Evolutionary conservation across 2,329 filamentous ascomycete genomes (phyloP).

Genomic region (Hypoxylon rubiginosum): DNA sequence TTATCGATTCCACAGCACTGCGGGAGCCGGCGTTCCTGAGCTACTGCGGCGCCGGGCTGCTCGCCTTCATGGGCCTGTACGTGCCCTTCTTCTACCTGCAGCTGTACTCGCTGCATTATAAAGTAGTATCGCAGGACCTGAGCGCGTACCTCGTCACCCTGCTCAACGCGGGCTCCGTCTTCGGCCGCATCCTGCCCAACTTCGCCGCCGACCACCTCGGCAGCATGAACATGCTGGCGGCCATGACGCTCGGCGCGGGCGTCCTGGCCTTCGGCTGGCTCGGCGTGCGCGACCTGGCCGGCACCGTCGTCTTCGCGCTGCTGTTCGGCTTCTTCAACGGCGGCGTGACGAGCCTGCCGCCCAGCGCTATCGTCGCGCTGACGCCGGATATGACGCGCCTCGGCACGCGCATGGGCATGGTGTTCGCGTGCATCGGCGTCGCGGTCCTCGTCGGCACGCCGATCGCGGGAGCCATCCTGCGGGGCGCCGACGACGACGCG

Average conservation of each 20-base stretch:
- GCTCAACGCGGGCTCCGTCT: constrained; percentile 55
- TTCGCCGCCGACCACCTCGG: constrained; percentile 53
- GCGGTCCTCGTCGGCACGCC: constrained; percentile 65
- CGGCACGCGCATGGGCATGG: constrained; percentile 60
- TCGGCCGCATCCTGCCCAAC: constrained; percentile 55
- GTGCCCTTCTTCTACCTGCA: constrained; percentile 55
- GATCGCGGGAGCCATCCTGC: constrained; percentile 64
- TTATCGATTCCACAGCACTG: constrained; percentile 49
- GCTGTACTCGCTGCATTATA: constrained; percentile 37
- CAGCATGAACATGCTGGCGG: constrained; percentile 50
- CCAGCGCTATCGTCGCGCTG: constrained; percentile 46
- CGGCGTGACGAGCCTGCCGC: constrained; percentile 53
- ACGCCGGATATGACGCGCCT: constrained; percentile 45
- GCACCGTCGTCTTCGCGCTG: constrained; percentile 51
- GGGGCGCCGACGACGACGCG: constrained; percentile 17
- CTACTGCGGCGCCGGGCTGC: constrained; percentile 46
- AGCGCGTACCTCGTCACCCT: constrained; percentile 53
- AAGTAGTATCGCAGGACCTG: constrained; percentile 23
- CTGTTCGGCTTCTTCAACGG: constrained; percentile 55
- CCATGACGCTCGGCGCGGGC: constrained; percentile 46
- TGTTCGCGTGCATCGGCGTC: constrained; percentile 56
- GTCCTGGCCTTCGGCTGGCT: constrained; percentile 53
- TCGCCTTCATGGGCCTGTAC: constrained; percentile 55
- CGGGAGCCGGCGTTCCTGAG: constrained; percentile 49
- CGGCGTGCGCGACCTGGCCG: constrained; percentile 43